Percentiles rank a stretch among this genome's conserved stretches.
Evolutionary conservation across 2,329 filamentous ascomycete species (phyloP).

Genomic region (Fusarium nygamai): DNA sequence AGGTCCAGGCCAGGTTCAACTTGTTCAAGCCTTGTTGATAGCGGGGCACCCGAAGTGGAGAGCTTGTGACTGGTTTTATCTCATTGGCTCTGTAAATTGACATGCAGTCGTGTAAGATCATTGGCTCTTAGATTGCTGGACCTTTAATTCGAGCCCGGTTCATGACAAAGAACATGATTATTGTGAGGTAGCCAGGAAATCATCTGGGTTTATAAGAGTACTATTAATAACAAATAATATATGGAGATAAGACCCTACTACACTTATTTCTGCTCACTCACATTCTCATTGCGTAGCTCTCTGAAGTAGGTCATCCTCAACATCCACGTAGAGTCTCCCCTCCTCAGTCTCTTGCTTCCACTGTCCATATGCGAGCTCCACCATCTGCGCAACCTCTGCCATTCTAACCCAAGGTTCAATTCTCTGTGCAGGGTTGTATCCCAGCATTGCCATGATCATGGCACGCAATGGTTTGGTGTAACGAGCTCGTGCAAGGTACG

Average conservation of each 20-base stretch:
- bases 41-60: conserved; percentile 28
- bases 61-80: conserved; percentile 10
- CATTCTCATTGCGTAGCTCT: background rate
- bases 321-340: conserved; percentile 46
- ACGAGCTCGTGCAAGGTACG: conserved; percentile 36
- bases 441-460: conserved; percentile 41
- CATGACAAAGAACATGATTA: background rate
- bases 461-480: conserved; percentile 44
- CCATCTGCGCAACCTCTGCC: conserved; percentile 16
- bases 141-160: background rate
- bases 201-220: background rate
- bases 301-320: conserved; percentile 41
- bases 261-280: background rate
- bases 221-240: background rate
- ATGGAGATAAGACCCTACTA: background rate
- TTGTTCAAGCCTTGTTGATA: conserved; percentile 19
- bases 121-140: conserved; percentile 26
- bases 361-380: conserved; percentile 40
- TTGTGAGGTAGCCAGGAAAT: background rate
- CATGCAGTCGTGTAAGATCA: conserved; percentile 43
- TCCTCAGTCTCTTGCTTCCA: conserved; percentile 48
- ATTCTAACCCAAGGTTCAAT: background rate
- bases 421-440: conserved; percentile 30
- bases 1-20: conserved; percentile 22
- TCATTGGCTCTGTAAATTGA: conserved; percentile 12